phyloP scores from a whole-genome alignment of 306 rosid genomes.

The Acacia confusa region DNA sequence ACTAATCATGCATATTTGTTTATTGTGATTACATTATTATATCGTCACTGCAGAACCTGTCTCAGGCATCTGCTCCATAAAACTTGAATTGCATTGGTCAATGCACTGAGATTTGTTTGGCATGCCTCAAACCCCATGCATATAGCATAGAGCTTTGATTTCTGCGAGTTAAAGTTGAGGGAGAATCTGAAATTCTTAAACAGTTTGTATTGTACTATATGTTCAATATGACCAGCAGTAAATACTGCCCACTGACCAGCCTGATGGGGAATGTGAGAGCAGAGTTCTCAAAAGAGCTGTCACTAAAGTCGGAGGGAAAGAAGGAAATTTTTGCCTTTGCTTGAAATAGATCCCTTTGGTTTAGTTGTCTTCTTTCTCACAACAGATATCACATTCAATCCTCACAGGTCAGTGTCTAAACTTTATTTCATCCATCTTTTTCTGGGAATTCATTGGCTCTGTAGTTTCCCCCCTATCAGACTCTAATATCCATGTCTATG shows the following conservation, averaged over 20 bases:
- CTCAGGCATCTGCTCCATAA: slow-evolving; percentile 68
- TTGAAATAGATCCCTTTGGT: slow-evolving; percentile 27
- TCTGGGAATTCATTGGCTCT: slow-evolving; percentile 16
- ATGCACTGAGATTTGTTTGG: slow-evolving; percentile 67
- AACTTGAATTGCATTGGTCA: slow-evolving; percentile 64
- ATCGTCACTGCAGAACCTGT: slow-evolving; percentile 51
- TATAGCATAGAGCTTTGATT: slow-evolving; percentile 57
- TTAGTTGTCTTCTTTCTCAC: slow-evolving; percentile 37
- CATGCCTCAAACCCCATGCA: slow-evolving; percentile 75
- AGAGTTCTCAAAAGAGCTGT: slow-evolving; percentile 43
- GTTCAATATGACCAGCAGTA: slow-evolving; percentile 33
- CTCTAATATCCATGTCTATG: neutral
- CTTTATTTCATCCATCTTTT: slow-evolving; percentile 24
- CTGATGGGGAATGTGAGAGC: slow-evolving; percentile 77
- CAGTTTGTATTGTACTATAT: slow-evolving; percentile 26
- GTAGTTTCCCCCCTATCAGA: neutral
- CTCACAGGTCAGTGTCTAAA: slow-evolving; percentile 39
- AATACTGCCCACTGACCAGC: slow-evolving; percentile 39
- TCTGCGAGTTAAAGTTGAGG: slow-evolving; percentile 46
- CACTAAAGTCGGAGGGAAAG: slow-evolving; percentile 20
- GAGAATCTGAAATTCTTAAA: slow-evolving; percentile 61
- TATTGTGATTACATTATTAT: slow-evolving; percentile 28
- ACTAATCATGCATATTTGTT: slow-evolving; percentile 23
- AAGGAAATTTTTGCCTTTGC: slow-evolving; percentile 28
- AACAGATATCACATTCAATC: slow-evolving; percentile 20